Evolutionary conservation across 73 alveolate species (phyloP).

Genomic region (Paramecium sonneborni): DNA sequence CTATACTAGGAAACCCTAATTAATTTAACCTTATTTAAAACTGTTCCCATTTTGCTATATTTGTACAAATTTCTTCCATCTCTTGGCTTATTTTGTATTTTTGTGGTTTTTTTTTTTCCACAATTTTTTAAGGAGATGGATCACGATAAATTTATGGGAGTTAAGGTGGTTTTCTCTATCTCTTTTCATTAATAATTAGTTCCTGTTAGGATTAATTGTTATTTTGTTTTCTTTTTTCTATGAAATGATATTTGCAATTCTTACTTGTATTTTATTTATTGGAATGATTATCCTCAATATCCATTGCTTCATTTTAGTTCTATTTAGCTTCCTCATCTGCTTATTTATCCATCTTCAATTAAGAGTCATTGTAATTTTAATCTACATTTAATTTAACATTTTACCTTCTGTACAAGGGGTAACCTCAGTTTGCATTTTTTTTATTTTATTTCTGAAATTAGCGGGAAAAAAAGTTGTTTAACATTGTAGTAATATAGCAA

Average conservation of each 20-base stretch:
- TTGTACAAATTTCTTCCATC: not conserved
- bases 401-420: not conserved
- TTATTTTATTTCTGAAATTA: not conserved
- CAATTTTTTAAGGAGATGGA: not conserved
- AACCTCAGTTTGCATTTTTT: not conserved
- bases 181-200: not conserved
- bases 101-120: not conserved
- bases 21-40: not conserved
- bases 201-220: not conserved
- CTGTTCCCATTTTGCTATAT: not conserved
- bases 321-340: not conserved
- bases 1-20: not conserved
- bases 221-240: not conserved
- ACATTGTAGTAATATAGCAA: not conserved
- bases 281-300: conserved; percentile 8
- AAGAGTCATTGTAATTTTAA: not conserved
- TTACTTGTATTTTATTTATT: not conserved
- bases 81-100: not conserved
- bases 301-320: conserved; percentile 3
- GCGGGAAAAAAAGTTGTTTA: conserved; percentile 2
- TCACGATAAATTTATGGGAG: not conserved
- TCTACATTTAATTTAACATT: not conserved
- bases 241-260: not conserved
- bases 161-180: not conserved
- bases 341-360: not conserved